These are phyloP conservation scores for Cadophora malorum DNA, from an alignment of 2,329 filamentous ascomycete genomes.

Conservation along the genomic window DNA sequence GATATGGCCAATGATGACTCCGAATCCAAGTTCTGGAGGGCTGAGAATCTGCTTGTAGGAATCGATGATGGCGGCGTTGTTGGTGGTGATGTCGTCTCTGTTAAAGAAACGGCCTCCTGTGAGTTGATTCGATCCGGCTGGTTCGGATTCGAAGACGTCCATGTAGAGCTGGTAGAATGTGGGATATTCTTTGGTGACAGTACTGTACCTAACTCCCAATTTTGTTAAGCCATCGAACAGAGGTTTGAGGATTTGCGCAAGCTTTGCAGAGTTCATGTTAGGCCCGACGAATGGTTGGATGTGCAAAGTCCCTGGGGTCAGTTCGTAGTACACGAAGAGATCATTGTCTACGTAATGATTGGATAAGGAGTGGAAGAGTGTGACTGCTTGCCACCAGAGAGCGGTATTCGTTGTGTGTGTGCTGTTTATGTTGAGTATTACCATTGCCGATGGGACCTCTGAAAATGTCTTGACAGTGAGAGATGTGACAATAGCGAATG, in stretches of 20 bases:
- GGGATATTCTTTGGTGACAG: conserved; percentile 5
- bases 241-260: conserved; percentile 17
- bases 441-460: conserved; percentile 20
- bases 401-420: conserved; percentile 21
- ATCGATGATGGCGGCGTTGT: conserved; percentile 17
- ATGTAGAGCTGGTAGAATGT: conserved; percentile 7
- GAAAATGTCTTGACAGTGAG: conserved; percentile 49
- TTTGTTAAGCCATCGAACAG: conserved; percentile 19
- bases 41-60: conserved; percentile 16
- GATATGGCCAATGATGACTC: conserved; percentile 23
- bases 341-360: conserved; percentile 22
- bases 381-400: conserved; percentile 2
- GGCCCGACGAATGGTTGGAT: conserved; percentile 22
- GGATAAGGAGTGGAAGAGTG: conserved; percentile 12
- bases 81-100: conserved; percentile 19
- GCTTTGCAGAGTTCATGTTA: conserved; percentile 23
- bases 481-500: conserved; percentile 63
- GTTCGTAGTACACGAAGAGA: conserved; percentile 24
- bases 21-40: conserved; percentile 9
- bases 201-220: conserved; percentile 18
- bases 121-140: conserved; percentile 20
- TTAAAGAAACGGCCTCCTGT: conserved; percentile 25
- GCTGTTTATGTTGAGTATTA: conserved; percentile 24
- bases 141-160: conserved; percentile 21
- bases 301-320: conserved; percentile 16